Conservation (phyloP, 2,329 filamentous ascomycete genomes). For the Phoma sp. region DNA sequence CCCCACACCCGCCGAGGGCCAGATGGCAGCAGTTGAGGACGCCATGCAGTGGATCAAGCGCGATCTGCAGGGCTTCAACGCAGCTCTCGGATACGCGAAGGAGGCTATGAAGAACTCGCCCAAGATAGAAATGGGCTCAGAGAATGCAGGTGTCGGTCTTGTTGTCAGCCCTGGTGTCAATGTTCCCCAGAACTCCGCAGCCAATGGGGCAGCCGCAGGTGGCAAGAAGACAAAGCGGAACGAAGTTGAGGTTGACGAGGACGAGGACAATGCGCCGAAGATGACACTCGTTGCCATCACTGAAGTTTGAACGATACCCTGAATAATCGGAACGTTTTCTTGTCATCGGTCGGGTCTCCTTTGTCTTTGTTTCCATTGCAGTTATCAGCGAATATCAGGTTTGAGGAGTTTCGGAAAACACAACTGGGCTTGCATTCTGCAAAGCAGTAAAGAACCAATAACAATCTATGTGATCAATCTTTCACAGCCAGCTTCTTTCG, state of each 20-base stretch:
- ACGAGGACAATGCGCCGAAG: slow-evolving; percentile 42
- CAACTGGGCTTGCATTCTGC: not conserved
- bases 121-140: slow-evolving; percentile 58
- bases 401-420: slow-evolving; percentile 2
- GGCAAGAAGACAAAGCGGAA: slow-evolving; percentile 31
- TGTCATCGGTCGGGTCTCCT: not conserved
- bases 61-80: slow-evolving; percentile 57
- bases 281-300: slow-evolving; percentile 51
- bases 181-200: slow-evolving; percentile 47
- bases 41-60: slow-evolving; percentile 54
- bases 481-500: too few species aligned
- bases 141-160: slow-evolving; percentile 52
- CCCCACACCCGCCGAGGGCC: slow-evolving; percentile 26
- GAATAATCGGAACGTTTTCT: slow-evolving; percentile 1
- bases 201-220: slow-evolving; percentile 36
- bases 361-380: slow-evolving; percentile 6
- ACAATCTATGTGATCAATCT: slow-evolving; percentile 1
- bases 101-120: slow-evolving; percentile 55
- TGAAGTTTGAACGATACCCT: slow-evolving; percentile 36
- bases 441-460: slow-evolving; percentile 3
- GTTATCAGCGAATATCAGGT: slow-evolving; percentile 10
- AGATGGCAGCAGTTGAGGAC: slow-evolving; percentile 40
- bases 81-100: slow-evolving; percentile 56
- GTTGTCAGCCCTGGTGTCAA: slow-evolving; percentile 48
- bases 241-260: slow-evolving; percentile 42